These are phyloP conservation scores for Sarocladium strictum DNA, from an alignment of 2,329 filamentous ascomycete genomes.

Conservation along the genomic window DNA sequence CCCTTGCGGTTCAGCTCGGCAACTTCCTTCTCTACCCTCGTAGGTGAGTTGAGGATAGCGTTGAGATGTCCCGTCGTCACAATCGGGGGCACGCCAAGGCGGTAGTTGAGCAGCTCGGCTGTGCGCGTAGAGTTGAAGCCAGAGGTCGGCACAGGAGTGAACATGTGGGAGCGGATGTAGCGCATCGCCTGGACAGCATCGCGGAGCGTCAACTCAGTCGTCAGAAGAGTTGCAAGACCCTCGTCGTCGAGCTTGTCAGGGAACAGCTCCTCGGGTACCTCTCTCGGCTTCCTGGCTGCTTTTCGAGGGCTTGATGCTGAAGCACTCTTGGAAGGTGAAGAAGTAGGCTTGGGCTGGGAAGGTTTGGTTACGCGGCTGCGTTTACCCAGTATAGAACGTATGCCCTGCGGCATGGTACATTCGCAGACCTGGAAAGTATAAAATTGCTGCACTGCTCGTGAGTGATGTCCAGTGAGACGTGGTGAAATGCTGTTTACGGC, in stretches of 20 bases:
- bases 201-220: conserved; percentile 48
- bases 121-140: conserved; percentile 61
- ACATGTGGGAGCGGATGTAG: conserved; percentile 57
- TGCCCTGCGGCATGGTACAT: conserved; percentile 23
- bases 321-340: conserved; percentile 11
- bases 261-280: conserved; percentile 25
- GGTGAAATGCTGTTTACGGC: neutral
- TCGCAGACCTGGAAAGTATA: neutral
- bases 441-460: too few species aligned
- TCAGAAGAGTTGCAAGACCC: conserved; percentile 50
- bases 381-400: conserved; percentile 32
- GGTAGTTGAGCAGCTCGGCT: conserved; percentile 57
- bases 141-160: conserved; percentile 54
- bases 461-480: too few species aligned
- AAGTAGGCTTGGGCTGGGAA: conserved; percentile 14
- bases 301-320: conserved; percentile 21
- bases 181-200: conserved; percentile 61
- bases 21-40: conserved; percentile 61
- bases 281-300: conserved; percentile 16
- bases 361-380: conserved; percentile 29
- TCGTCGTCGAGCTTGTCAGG: conserved; percentile 51
- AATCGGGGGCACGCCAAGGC: conserved; percentile 53
- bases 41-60: conserved; percentile 56
- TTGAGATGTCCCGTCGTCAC: conserved; percentile 62
- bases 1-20: conserved; percentile 53